Evolutionary conservation across 108 stramenopile species (phyloP), one percentile per base, ranked within the genome.

Genomic region (Asterionellopsis glacialis): DNA sequence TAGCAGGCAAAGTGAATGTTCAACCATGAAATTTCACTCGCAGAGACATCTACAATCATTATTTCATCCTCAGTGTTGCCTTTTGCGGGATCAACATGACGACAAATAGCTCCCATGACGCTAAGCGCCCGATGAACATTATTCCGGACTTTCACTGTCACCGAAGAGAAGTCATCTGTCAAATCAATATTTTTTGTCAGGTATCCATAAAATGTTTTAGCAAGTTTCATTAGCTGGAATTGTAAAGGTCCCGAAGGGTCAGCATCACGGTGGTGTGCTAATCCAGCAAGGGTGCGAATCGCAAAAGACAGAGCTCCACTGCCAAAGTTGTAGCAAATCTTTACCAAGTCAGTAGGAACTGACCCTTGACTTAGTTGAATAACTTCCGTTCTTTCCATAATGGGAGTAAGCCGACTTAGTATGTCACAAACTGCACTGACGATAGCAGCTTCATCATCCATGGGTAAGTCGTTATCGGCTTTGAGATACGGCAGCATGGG

Each of bases 401-500:
- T 59, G 11, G 74, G 51, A 18, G 75, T 59, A 11, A 74, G 48
- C 24, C 64, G 63, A 40, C 73, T 77, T 15, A 95, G 41, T 22
- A 91, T 83, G 44, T 63, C 70, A 65, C 90, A 86, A 28, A 85
- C 52, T 16, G 65, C 69, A 19, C 72, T 57, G 14, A 85, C 84
- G 57, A 95, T 83, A n/a, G 60, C 56, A 11, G 80, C 55, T 55
- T 95, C 90, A 55, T 81, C 75, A 21, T 64, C 56, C 49, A 68
- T 58, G 0, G 77, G 48, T 11, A 87, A 61, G 11, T 79, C 85
- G 63, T 96, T 96, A 44, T 97, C 94, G 4, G 83, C 88, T 73
- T 97, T 97, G 51, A 97, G 70, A 61, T 96, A 97, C 6, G 94
- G 96, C 10, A 91, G 63, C 11, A 97, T 62, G 19, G 89, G 93